phyloP scores from a whole-genome alignment of 192 early-diverging fungal genomes.

The Chytriomyces hyalinus region DNA sequence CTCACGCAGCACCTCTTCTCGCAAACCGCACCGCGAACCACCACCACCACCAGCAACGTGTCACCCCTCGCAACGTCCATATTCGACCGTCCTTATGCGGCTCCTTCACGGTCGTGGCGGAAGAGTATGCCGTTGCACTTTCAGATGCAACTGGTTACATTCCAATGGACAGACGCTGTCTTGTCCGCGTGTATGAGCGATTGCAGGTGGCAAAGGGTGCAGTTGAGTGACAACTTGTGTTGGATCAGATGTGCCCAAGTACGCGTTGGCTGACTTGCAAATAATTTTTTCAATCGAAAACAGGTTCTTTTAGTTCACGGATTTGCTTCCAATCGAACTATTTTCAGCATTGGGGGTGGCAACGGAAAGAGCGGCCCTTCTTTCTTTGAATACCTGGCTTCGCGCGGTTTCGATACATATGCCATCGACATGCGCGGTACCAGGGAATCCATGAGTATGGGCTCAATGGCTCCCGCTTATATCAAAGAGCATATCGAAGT shows the following conservation, averaged over 20 bases:
- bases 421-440: conserved; percentile 52
- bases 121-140: conserved; percentile 43
- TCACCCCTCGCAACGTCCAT: not conserved
- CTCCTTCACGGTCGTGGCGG: conserved; percentile 40
- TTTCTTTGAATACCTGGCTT: conserved; percentile 52
- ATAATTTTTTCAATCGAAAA: not conserved
- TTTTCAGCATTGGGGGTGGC: conserved; percentile 54
- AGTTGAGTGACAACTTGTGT: not conserved
- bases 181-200: conserved; percentile 34
- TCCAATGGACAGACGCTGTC: conserved; percentile 51
- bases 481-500: conserved; percentile 47
- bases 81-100: conserved; percentile 24
- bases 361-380: conserved; percentile 45
- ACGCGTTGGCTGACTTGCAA: not conserved
- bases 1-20: too few relatives aligned
- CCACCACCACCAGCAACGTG: too few relatives aligned
- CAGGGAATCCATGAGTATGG: conserved; percentile 36
- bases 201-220: conserved; percentile 39
- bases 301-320: conserved; percentile 49
- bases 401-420: conserved; percentile 49
- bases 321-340: conserved; percentile 49
- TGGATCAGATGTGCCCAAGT: not conserved
- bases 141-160: conserved; percentile 33
- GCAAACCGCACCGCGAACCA: too few relatives aligned
- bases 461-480: conserved; percentile 33